Conservation (phyloP, 2,329 filamentous ascomycete genomes). For the Beauveria varroae region DNA sequence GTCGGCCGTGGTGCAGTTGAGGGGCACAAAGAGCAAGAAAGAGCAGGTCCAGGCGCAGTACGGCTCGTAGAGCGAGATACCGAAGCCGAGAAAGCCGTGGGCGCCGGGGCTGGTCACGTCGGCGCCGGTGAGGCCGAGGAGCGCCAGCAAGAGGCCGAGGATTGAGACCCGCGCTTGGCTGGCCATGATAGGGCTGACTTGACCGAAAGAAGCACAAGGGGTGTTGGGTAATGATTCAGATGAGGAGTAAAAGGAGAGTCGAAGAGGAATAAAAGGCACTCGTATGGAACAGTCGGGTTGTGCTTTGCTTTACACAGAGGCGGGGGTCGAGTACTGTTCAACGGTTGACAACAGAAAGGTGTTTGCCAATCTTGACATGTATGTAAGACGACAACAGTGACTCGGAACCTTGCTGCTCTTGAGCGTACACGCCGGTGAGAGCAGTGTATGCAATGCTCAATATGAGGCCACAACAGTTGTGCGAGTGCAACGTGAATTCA, state of each 20-base stretch:
- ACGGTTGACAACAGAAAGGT: not conserved
- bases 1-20: conserved; percentile 18
- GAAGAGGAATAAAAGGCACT: not conserved
- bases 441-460: not conserved
- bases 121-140: not conserved
- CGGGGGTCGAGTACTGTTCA: not conserved
- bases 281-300: no score
- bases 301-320: not conserved
- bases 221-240: not conserved
- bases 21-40: conserved; percentile 16
- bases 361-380: not conserved
- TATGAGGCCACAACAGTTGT: not conserved
- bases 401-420: not conserved
- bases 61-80: conserved; percentile 19
- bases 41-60: conserved; percentile 24
- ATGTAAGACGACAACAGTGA: not conserved
- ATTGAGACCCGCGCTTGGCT: conserved; percentile 1
- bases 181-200: not conserved
- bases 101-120: not conserved
- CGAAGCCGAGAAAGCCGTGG: conserved; percentile 15
- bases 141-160: not conserved
- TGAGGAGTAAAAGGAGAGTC: not conserved
- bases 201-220: not conserved
- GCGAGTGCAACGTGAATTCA: not conserved
- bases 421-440: not conserved